These are phyloP conservation scores for Haplosporangium gracile DNA, from an alignment of 192 early-diverging fungal species.

Conservation along the genomic window DNA sequence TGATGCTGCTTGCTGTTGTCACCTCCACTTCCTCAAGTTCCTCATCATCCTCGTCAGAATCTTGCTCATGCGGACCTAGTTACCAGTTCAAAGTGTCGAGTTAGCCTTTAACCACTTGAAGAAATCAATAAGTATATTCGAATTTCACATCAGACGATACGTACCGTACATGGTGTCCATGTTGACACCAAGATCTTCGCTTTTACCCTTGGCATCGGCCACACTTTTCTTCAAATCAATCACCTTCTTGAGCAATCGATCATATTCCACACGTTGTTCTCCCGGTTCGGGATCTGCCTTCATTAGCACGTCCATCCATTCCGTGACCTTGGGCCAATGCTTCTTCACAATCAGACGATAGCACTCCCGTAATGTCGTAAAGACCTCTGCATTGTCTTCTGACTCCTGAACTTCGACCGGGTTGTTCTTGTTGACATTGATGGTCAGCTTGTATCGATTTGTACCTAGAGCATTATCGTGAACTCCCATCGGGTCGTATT, in stretches of 20 bases:
- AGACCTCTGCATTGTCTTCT: slow-evolving; percentile 66
- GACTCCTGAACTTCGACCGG: slow-evolving; percentile 67
- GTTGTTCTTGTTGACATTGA: slow-evolving; percentile 64
- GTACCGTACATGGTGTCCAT: slow-evolving; percentile 41
- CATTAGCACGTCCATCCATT: slow-evolving; percentile 64
- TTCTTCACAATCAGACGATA: slow-evolving; percentile 60
- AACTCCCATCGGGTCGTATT: slow-evolving; percentile 57
- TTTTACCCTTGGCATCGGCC: slow-evolving; percentile 49
- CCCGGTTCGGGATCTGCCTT: slow-evolving; percentile 56
- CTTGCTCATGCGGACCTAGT: slow-evolving; percentile 38
- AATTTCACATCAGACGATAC: background rate
- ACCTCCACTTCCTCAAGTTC: slow-evolving; percentile 63
- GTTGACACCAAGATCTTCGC: slow-evolving; percentile 59
- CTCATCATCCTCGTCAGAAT: slow-evolving; percentile 56
- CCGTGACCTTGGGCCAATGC: slow-evolving; percentile 57
- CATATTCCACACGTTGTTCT: slow-evolving; percentile 49
- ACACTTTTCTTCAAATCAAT: slow-evolving; percentile 59
- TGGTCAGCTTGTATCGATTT: slow-evolving; percentile 69
- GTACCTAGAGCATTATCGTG: slow-evolving; percentile 70
- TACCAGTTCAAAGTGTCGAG: background rate
- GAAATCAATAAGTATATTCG: background rate
- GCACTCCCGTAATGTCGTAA: slow-evolving; percentile 66
- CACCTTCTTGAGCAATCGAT: slow-evolving; percentile 51
- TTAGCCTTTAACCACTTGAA: background rate
- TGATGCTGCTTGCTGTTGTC: slow-evolving; percentile 8